A percentile compares a stretch with the other conserved stretches of the same genome.
phyloP scores from a whole-genome alignment of 2,329 filamentous ascomycete genomes.

The Sordariomycetes sp. region DNA sequence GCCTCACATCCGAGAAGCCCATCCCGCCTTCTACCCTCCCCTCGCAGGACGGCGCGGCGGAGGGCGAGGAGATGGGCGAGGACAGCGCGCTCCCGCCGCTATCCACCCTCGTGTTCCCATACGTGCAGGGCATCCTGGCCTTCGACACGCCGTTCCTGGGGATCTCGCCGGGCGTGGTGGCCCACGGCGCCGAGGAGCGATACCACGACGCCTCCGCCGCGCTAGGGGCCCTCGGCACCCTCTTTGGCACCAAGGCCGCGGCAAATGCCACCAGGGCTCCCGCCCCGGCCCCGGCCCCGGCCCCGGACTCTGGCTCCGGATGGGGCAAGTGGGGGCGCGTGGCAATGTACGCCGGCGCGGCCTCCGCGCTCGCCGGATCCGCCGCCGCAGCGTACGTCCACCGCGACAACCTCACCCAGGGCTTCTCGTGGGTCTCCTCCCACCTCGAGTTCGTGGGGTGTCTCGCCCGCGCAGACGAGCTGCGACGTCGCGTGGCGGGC shows the following conservation, averaged over 20 bases:
- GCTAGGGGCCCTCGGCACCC: slow-evolving; percentile 44
- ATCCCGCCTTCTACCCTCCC: slow-evolving; percentile 25
- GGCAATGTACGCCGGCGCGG: slow-evolving; percentile 76
- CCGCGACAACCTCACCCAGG: slow-evolving; percentile 63
- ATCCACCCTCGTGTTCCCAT: slow-evolving; percentile 77
- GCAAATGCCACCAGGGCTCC: slow-evolving; percentile 12
- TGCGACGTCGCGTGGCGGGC: slow-evolving; percentile 58
- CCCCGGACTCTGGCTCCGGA: slow-evolving; percentile 26
- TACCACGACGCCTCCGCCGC: slow-evolving; percentile 63
- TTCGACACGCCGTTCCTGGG: slow-evolving; percentile 91
- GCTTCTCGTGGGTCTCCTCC: slow-evolving; percentile 71
- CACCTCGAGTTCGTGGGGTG: slow-evolving; percentile 92
- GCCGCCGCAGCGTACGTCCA: slow-evolving; percentile 79
- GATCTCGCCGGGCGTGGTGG: slow-evolving; percentile 70
- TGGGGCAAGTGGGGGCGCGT: slow-evolving; percentile 80
- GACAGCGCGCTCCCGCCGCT: slow-evolving; percentile 16
- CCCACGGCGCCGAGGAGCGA: slow-evolving; percentile 75
- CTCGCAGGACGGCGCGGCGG: slow-evolving; percentile 6
- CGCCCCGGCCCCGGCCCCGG: slow-evolving; percentile 14
- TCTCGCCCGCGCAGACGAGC: slow-evolving; percentile 69
- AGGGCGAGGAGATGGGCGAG: slow-evolving; percentile 21
- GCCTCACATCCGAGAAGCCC: slow-evolving; percentile 45
- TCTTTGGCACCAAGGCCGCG: slow-evolving; percentile 3
- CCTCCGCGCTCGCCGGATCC: slow-evolving; percentile 67
- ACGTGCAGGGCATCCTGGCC: slow-evolving; percentile 77